These are phyloP conservation scores for Eucommia ulmoides DNA, from an alignment of 257 asterid genomes.

Conservation along the genomic window DNA sequence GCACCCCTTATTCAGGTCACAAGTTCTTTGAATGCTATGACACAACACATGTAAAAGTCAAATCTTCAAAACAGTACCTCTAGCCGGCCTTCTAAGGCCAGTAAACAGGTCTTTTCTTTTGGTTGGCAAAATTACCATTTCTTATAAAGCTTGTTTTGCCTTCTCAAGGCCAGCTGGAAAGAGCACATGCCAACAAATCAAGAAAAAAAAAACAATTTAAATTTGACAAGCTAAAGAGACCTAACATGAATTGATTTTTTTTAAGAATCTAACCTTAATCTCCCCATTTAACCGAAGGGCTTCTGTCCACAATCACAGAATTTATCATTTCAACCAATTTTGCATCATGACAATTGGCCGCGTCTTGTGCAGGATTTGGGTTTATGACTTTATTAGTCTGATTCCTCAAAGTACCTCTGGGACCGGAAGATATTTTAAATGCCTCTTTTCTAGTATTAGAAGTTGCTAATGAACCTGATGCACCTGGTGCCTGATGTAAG, in stretches of 20 bases:
- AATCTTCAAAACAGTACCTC: slow-evolving; percentile 40
- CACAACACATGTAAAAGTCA: slow-evolving; percentile 1
- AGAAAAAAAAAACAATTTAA: slow-evolving; percentile 10
- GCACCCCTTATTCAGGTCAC: background rate
- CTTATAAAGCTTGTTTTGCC: slow-evolving; percentile 90
- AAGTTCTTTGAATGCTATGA: slow-evolving; percentile 7
- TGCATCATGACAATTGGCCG: slow-evolving; percentile 55
- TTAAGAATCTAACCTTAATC: slow-evolving; percentile 86
- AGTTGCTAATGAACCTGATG: slow-evolving; percentile 24
- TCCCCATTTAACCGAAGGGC: slow-evolving; percentile 98
- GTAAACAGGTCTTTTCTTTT: slow-evolving; percentile 93
- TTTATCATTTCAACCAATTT: slow-evolving; percentile 87
- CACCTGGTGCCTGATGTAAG: slow-evolving; percentile 31
- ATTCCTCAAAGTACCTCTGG: slow-evolving; percentile 23
- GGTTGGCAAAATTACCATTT: slow-evolving; percentile 95
- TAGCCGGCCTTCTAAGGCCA: slow-evolving; percentile 89
- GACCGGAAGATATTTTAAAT: slow-evolving; percentile 23
- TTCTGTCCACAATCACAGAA: slow-evolving; percentile 73
- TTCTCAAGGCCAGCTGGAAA: slow-evolving; percentile 93
- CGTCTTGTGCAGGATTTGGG: slow-evolving; percentile 33
- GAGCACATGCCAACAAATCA: background rate
- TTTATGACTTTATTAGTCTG: slow-evolving; percentile 22
- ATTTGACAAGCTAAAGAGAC: slow-evolving; percentile 6
- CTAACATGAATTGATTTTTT: slow-evolving; percentile 6
- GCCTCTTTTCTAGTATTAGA: slow-evolving; percentile 41